Conservation (phyloP, 129 eudicot genomes). For the Pulicaria dysenterica region DNA sequence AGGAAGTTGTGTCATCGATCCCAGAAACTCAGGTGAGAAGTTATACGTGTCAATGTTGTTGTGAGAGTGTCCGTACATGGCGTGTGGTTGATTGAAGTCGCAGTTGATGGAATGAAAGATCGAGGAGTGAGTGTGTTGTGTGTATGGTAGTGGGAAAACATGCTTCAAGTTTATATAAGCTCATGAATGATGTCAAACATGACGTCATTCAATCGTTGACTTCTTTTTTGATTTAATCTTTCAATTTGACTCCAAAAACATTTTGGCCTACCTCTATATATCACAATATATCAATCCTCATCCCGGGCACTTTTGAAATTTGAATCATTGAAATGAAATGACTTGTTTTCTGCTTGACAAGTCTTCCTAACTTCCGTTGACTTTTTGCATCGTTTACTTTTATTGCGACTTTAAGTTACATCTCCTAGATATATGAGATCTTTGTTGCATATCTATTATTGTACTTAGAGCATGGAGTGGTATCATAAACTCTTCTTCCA, state of each 20-base stretch:
- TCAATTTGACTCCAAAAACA: constrained; percentile 23
- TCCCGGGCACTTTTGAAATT: constrained; percentile 4
- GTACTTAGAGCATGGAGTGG: too few relatives aligned
- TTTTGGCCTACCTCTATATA: constrained; percentile 25
- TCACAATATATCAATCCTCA: too few relatives aligned
- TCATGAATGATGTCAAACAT: constrained; percentile 20
- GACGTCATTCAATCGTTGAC: constrained; percentile 34
- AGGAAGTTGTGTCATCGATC: constrained; percentile 6
- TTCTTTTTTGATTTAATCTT: not conserved
- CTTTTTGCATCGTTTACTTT: constrained; percentile 2
- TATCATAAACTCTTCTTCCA: too few relatives aligned
- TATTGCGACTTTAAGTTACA: not conserved
- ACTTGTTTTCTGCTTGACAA: constrained; percentile 19
- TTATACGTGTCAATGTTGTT: constrained; percentile 22
- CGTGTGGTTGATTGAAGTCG: constrained; percentile 16
- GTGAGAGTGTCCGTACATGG: constrained; percentile 43
- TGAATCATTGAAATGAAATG: constrained; percentile 17
- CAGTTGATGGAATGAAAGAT: not conserved
- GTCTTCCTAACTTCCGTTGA: constrained; percentile 31
- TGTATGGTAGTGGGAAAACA: constrained; percentile 24
- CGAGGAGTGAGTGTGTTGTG: constrained; percentile 32
- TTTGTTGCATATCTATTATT: not conserved
- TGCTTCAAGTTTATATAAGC: constrained; percentile 37
- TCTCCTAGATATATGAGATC: constrained; percentile 1
- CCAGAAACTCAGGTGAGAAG: constrained; percentile 31